Percentiles rank a stretch among this genome's conserved stretches.
These are phyloP conservation scores for Nigrospora osmanthi DNA, from an alignment of 2,329 filamentous ascomycete genomes.

Conservation along the genomic window DNA sequence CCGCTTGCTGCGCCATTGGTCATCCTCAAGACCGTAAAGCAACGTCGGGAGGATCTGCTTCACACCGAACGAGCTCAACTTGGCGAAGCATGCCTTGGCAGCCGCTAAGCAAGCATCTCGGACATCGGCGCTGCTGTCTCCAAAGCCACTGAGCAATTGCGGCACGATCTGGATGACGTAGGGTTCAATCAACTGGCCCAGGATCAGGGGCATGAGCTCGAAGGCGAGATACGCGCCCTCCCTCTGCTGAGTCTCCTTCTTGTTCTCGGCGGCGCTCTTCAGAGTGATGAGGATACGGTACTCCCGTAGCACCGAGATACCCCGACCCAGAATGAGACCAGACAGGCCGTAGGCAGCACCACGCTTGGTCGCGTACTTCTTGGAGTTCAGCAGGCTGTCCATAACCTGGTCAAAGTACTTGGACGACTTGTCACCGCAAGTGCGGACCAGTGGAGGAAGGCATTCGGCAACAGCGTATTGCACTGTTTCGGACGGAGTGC, in stretches of 20 bases:
- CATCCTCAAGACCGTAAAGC: conserved; percentile 84
- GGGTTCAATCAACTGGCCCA: conserved; percentile 87
- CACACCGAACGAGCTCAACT: conserved; percentile 89
- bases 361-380: conserved; percentile 86
- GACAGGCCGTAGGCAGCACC: conserved; percentile 93
- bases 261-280: conserved; percentile 81
- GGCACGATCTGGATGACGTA: conserved; percentile 95
- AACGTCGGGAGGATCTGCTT: conserved; percentile 90
- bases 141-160: conserved; percentile 81
- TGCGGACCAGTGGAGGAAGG: conserved; percentile 79
- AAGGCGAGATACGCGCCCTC: conserved; percentile 86
- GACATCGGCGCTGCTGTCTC: conserved; percentile 81
- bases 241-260: conserved; percentile 82
- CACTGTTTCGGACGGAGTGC: conserved; percentile 91
- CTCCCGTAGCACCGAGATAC: conserved; percentile 73
- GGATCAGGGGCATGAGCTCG: conserved; percentile 78
- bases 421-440: conserved; percentile 68
- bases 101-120: conserved; percentile 89
- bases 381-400: conserved; percentile 74
- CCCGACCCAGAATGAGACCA: conserved; percentile 82
- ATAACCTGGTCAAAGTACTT: conserved; percentile 76
- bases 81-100: conserved; percentile 89
- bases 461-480: conserved; percentile 96
- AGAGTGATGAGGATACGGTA: conserved; percentile 80
- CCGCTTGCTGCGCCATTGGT: conserved; percentile 97